A percentile compares a stretch with the other conserved stretches of the same genome.
Evolutionary conservation across 345 rosid species (phyloP).

Genomic region (Pugionium cornutum): DNA sequence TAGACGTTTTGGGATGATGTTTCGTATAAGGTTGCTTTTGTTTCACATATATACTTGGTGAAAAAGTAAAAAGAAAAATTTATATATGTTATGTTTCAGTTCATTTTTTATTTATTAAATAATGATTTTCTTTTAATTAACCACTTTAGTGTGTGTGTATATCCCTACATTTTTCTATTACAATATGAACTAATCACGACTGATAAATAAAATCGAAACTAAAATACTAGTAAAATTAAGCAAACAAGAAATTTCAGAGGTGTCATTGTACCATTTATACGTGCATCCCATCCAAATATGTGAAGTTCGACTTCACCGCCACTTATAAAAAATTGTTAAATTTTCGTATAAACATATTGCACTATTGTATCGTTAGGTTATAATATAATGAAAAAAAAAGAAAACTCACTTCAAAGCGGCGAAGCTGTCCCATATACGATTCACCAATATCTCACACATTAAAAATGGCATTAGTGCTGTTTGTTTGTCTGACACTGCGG

Average conservation of each 20-base stretch:
- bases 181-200: neutral
- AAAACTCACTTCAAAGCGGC: constrained; percentile 16
- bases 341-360: too few relatives aligned
- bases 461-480: neutral
- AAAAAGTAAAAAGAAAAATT: neutral
- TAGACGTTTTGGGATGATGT: constrained; percentile 37
- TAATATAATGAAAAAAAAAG: too few relatives aligned
- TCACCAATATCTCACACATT: constrained; percentile 3
- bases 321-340: too few relatives aligned
- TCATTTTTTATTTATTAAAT: neutral
- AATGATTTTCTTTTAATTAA: neutral
- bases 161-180: neutral
- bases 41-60: constrained; percentile 18
- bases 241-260: too few relatives aligned
- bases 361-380: too few relatives aligned
- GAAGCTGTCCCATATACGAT: constrained; percentile 9
- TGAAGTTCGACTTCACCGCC: too few relatives aligned
- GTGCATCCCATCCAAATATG: too few relatives aligned
- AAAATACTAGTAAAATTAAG: too few relatives aligned
- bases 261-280: too few relatives aligned
- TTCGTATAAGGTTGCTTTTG: constrained; percentile 30
- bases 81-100: constrained; percentile 8
- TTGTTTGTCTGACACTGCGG: too few relatives aligned
- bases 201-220: too few relatives aligned
- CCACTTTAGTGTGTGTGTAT: neutral